phyloP scores from a whole-genome alignment of 1,284 basidiomycete species.

The Ceratobasidium sp. region DNA sequence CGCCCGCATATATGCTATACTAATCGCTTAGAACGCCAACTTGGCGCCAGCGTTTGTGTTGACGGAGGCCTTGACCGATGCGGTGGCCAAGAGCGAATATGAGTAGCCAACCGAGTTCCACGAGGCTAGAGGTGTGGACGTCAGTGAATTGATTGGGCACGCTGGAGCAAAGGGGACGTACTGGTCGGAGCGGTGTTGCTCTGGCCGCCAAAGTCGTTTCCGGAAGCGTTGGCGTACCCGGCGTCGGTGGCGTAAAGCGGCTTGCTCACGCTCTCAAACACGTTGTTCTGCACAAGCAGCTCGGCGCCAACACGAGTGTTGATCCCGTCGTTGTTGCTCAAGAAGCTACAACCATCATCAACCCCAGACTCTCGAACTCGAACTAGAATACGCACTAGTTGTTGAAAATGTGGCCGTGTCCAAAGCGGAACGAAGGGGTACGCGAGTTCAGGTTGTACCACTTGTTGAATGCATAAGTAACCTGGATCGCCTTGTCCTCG shows the following conservation, averaged over 20 bases:
- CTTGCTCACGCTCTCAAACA: too few species aligned
- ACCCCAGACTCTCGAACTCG: too few species aligned
- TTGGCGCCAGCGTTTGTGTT: constrained; percentile 13
- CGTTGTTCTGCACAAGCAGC: too few species aligned
- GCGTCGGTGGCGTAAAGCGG: constrained; percentile 7
- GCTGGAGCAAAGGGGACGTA: background rate
- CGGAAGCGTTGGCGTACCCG: constrained; percentile 16
- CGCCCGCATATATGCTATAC: background rate
- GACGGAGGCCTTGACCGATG: background rate
- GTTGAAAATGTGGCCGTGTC: too few species aligned
- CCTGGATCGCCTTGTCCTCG: constrained; percentile 46
- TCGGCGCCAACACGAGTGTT: too few species aligned
- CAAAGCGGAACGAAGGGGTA: constrained; percentile 55
- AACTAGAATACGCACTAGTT: too few species aligned
- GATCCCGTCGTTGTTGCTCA: too few species aligned
- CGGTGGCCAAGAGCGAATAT: background rate
- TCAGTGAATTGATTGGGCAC: background rate
- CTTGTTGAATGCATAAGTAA: constrained; percentile 40
- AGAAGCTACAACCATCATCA: too few species aligned
- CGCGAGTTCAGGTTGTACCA: constrained; percentile 52
- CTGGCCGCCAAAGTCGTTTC: constrained; percentile 21
- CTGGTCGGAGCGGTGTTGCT: constrained; percentile 6
- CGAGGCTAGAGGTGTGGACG: background rate
- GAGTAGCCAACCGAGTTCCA: constrained; percentile 15
- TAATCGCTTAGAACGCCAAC: background rate